Evolutionary conservation across 352 stramenopile genomes (phyloP).

Genomic region (Pythium dissotocum): DNA sequence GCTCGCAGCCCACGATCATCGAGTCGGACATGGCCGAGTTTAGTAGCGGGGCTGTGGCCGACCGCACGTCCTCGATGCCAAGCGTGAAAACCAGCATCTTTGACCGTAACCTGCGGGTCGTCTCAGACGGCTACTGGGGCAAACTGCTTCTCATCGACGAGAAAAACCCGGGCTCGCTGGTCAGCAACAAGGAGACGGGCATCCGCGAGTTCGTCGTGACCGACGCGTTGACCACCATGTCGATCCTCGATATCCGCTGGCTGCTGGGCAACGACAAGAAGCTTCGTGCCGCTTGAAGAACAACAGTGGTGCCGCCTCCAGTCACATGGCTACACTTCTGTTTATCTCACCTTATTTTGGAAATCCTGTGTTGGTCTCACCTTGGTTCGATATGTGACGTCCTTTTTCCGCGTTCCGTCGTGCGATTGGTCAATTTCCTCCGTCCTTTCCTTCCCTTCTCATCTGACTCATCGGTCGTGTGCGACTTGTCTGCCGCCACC

Average conservation of each 20-base stretch:
- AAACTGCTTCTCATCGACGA: constrained; percentile 46
- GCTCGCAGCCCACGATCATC: neutral
- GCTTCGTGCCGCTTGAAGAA: constrained; percentile 15
- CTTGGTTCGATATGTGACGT: neutral
- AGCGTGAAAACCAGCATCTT: constrained; percentile 46
- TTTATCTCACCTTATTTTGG: neutral
- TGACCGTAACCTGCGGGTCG: constrained; percentile 38
- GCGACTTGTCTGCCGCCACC: too few species aligned
- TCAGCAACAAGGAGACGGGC: constrained; percentile 31
- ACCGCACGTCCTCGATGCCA: neutral
- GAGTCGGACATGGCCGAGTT: neutral
- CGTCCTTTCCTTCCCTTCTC: too few species aligned
- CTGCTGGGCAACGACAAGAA: constrained; percentile 54
- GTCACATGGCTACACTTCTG: neutral
- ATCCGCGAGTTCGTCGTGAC: constrained; percentile 41
- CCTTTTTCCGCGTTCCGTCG: neutral
- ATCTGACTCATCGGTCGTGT: neutral
- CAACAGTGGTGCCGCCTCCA: neutral
- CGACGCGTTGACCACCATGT: constrained; percentile 50
- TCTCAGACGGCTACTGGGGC: constrained; percentile 38
- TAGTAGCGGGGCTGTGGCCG: too few species aligned
- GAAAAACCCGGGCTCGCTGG: constrained; percentile 34
- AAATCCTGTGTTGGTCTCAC: neutral
- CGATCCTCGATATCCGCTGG: constrained; percentile 57
- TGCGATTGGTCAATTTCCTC: neutral